Conservation (phyloP, 768 basidiomycete genomes). For the Solioccasus polychromus region DNA sequence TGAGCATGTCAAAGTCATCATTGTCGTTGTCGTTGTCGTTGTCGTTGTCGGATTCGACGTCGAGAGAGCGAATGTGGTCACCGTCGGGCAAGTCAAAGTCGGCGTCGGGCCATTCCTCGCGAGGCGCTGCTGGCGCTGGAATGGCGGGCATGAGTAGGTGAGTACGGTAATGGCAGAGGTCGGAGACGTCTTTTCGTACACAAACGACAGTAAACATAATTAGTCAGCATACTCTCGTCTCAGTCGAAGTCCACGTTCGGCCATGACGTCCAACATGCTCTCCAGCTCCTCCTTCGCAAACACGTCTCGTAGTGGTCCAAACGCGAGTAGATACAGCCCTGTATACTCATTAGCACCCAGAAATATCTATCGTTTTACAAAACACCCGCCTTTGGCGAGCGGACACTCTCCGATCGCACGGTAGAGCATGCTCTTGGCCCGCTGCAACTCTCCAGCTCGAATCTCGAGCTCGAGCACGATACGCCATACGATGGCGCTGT, state of each 20-base stretch:
- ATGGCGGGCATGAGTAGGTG: conserved; percentile 50
- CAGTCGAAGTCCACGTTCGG: conserved; percentile 67
- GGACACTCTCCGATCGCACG: conserved; percentile 76
- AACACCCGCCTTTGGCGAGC: conserved; percentile 72
- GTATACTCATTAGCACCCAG: conserved; percentile 12
- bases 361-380: background rate
- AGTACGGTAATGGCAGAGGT: conserved; percentile 20
- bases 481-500: conserved; percentile 68
- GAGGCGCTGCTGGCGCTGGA: conserved; percentile 54
- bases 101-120: conserved; percentile 84
- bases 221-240: too few species aligned
- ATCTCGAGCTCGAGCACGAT: conserved; percentile 79
- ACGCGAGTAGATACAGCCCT: conserved; percentile 80
- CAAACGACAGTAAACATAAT: too few species aligned
- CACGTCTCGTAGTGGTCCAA: conserved; percentile 61
- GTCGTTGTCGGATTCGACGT: conserved; percentile 60
- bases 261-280: conserved; percentile 69
- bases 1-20: conserved; percentile 50
- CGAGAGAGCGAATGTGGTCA: conserved; percentile 58
- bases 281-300: conserved; percentile 62
- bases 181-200: conserved; percentile 49
- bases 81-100: conserved; percentile 86
- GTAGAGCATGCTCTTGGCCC: conserved; percentile 71
- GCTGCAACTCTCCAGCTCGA: conserved; percentile 49
- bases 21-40: conserved; percentile 71